These are phyloP conservation scores for Phytophthora kernoviae DNA, from an alignment of 352 stramenopile genomes.

Conservation along the genomic window DNA sequence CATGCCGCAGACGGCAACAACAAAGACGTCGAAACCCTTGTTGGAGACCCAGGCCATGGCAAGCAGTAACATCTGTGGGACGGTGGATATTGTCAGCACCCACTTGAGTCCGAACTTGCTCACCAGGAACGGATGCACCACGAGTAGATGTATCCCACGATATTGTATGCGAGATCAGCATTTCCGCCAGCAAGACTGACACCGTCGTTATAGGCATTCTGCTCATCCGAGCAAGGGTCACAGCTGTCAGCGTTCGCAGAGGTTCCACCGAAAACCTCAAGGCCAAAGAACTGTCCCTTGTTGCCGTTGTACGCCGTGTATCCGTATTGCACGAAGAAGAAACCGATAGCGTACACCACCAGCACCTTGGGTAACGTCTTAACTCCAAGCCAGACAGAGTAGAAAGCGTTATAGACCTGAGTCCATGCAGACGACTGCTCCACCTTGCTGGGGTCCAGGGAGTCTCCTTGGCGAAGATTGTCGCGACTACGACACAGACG, in stretches of 20 bases:
- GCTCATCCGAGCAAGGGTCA: constrained; percentile 27
- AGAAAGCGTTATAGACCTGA: constrained; percentile 37
- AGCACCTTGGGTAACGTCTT: constrained; percentile 43
- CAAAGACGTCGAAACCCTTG: constrained; percentile 32
- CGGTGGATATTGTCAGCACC: constrained; percentile 30
- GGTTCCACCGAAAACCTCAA: constrained; percentile 37
- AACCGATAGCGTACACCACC: constrained; percentile 31
- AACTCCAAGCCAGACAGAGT: constrained; percentile 42
- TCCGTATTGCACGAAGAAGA: constrained; percentile 36
- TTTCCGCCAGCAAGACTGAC: constrained; percentile 42
- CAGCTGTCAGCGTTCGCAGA: constrained; percentile 37
- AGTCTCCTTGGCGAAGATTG: constrained; percentile 34
- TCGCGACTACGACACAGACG: constrained; percentile 32
- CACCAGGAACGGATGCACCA: constrained; percentile 45
- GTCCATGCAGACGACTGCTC: constrained; percentile 11
- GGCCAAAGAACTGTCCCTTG: constrained; percentile 41
- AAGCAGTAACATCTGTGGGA: constrained; percentile 45
- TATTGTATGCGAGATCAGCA: constrained; percentile 37
- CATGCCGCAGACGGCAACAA: constrained; percentile 44
- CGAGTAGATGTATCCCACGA: constrained; percentile 47
- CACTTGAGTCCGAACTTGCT: constrained; percentile 41
- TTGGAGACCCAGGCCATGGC: constrained; percentile 36
- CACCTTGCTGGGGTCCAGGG: constrained; percentile 31
- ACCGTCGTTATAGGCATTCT: constrained; percentile 44
- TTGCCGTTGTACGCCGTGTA: constrained; percentile 37